phyloP scores from a whole-genome alignment of 2,329 filamentous ascomycete genomes.

The Kalaharituber pfeilii region DNA sequence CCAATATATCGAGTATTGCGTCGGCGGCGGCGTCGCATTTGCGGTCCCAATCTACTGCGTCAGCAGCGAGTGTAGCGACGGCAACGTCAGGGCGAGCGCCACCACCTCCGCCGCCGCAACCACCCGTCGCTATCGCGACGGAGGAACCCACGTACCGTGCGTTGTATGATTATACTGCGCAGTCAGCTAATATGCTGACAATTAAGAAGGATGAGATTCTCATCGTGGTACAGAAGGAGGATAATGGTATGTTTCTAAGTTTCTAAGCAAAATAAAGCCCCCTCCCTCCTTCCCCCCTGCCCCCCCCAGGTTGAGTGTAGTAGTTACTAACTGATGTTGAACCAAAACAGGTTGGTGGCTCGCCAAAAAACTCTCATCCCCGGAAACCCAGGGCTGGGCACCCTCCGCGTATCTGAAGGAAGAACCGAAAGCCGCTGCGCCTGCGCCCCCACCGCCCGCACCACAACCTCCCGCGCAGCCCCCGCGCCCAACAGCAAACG shows the following conservation, averaged over 20 bases:
- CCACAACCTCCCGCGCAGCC: conserved; percentile 33
- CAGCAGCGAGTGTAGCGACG: not conserved
- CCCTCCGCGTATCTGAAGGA: conserved; percentile 65
- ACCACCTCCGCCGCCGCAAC: conserved; percentile 45
- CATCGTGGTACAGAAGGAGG: conserved; percentile 83
- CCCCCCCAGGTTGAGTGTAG: too few relatives aligned
- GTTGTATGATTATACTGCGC: conserved; percentile 77
- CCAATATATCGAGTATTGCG: not conserved
- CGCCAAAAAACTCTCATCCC: conserved; percentile 51
- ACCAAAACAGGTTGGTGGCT: conserved; percentile 72
- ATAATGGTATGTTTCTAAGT: conserved; percentile 80
- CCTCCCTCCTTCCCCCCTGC: not conserved
- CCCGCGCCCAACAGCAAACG: conserved; percentile 40
- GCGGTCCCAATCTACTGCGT: not conserved
- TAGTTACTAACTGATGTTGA: not conserved
- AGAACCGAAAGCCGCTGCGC: conserved; percentile 48
- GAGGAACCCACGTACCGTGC: conserved; percentile 71
- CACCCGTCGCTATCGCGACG: conserved; percentile 45
- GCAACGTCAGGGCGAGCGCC: conserved; percentile 24
- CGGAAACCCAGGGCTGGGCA: conserved; percentile 65
- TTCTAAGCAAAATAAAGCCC: not conserved
- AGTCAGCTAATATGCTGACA: conserved; percentile 57
- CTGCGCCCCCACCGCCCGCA: conserved; percentile 41
- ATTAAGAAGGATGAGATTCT: conserved; percentile 66
- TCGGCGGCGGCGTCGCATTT: not conserved